A percentile compares a stretch with the other conserved stretches of the same genome.
phyloP scores from a whole-genome alignment of 1,139 yeast species.

The Suzukiozyma palmioleophila region DNA sequence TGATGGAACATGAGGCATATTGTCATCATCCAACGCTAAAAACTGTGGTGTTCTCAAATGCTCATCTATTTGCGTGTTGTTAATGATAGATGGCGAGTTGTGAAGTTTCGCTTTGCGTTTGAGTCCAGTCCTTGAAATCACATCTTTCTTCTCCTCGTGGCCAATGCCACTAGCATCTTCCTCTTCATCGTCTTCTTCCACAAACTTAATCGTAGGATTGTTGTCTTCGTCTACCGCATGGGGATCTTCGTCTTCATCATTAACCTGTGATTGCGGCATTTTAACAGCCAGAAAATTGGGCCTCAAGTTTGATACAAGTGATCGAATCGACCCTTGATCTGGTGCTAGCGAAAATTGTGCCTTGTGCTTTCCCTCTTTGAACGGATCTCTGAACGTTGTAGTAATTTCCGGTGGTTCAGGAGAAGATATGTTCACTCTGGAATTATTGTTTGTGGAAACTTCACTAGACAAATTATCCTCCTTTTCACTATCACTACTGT shows the following conservation, averaged over 20 bases:
- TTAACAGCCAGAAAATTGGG: slow-evolving; percentile 80
- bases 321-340: slow-evolving; percentile 27
- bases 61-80: slow-evolving; percentile 35
- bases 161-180: slow-evolving; percentile 12
- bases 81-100: slow-evolving; percentile 32
- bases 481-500: slow-evolving; percentile 25
- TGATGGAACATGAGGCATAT: slow-evolving; percentile 3
- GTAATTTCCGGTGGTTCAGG: slow-evolving; percentile 2
- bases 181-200: slow-evolving; percentile 17
- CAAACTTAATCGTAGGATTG: slow-evolving; percentile 30
- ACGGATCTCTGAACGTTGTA: slow-evolving; percentile 4
- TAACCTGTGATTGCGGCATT: slow-evolving; percentile 66
- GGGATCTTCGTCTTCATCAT: slow-evolving; percentile 43
- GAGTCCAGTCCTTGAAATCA: slow-evolving; percentile 1
- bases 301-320: slow-evolving; percentile 36
- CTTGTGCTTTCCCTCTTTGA: slow-evolving; percentile 5
- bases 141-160: slow-evolving; percentile 9
- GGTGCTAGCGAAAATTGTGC: slow-evolving; percentile 8
- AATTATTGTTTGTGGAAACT: background rate
- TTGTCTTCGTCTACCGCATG: slow-evolving; percentile 13
- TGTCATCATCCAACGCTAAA: slow-evolving; percentile 27
- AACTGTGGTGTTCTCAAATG: slow-evolving; percentile 36
- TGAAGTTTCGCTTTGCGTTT: slow-evolving; percentile 6
- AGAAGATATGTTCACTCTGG: background rate
- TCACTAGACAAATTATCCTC: slow-evolving; percentile 15